A percentile compares a stretch with the other conserved stretches of the same genome.
phyloP scores from a whole-genome alignment of 2,329 filamentous ascomycete genomes.

The Capronia americana region DNA sequence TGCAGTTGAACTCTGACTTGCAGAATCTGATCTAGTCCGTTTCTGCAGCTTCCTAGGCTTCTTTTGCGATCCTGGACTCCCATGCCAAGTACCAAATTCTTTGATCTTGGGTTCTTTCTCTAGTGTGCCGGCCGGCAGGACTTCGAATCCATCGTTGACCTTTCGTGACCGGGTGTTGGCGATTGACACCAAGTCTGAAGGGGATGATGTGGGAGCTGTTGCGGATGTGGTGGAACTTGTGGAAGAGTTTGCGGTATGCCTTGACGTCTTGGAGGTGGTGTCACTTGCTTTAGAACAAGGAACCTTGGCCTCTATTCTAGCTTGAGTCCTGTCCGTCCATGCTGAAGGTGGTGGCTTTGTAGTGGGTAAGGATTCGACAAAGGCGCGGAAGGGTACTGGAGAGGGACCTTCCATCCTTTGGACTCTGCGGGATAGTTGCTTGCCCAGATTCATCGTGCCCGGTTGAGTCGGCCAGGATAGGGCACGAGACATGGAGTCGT shows the following conservation, averaged over 20 bases:
- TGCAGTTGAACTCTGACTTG: constrained; percentile 29
- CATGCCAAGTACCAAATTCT: constrained; percentile 33
- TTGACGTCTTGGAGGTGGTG: constrained; percentile 29
- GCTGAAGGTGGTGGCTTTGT: constrained; percentile 35
- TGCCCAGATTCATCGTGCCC: constrained; percentile 29
- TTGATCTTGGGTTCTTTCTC: constrained; percentile 29
- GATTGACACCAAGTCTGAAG: constrained; percentile 29
- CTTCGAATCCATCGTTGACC: constrained; percentile 38
- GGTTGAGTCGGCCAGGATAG: constrained; percentile 35
- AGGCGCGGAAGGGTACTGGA: constrained; percentile 36
- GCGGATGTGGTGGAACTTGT: constrained; percentile 26
- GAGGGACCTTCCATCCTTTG: constrained; percentile 31
- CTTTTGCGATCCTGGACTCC: constrained; percentile 13
- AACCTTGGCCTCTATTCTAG: constrained; percentile 33
- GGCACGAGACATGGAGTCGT: constrained; percentile 24
- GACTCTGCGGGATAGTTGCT: constrained; percentile 30
- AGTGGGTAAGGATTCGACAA: constrained; percentile 34
- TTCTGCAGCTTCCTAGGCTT: constrained; percentile 35
- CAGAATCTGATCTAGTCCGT: constrained; percentile 29
- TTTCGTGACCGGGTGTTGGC: constrained; percentile 32
- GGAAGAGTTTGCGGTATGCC: constrained; percentile 31
- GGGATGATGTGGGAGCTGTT: constrained; percentile 20
- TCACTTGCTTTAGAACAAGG: constrained; percentile 28
- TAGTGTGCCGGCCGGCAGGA: constrained; percentile 37
- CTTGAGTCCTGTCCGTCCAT: constrained; percentile 38